phyloP scores from a whole-genome alignment of 768 basidiomycete species.

The Naganishia vaughanmartiniae region DNA sequence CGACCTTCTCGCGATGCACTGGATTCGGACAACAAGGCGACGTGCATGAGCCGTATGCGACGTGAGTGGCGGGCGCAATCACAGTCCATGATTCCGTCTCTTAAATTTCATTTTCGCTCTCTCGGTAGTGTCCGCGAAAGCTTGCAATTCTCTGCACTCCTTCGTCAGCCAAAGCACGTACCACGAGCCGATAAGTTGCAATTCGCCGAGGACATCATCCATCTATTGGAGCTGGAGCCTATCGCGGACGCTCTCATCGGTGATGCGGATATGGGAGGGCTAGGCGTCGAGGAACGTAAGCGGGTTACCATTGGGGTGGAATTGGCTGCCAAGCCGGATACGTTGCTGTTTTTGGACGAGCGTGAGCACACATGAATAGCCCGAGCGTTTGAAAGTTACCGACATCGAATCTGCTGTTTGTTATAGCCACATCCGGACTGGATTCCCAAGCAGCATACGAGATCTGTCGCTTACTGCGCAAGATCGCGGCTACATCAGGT shows the following conservation, averaged over 20 bases:
- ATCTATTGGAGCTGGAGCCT: conserved; percentile 79
- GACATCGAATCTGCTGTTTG: conserved; percentile 21
- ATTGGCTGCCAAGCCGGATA: conserved; percentile 71
- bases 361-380: conserved; percentile 57
- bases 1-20: conserved; percentile 62
- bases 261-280: conserved; percentile 46
- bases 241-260: conserved; percentile 75
- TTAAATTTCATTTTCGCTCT: too few species aligned
- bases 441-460: conserved; percentile 80
- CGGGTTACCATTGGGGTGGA: conserved; percentile 84
- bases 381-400: not conserved
- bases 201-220: conserved; percentile 68
- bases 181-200: conserved; percentile 69
- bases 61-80: conserved; percentile 40
- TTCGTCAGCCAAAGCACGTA: conserved; percentile 70
- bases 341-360: conserved; percentile 72
- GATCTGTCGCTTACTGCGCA: conserved; percentile 65
- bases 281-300: conserved; percentile 68
- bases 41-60: conserved; percentile 68
- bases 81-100: too few species aligned
- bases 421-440: conserved; percentile 47
- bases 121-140: conserved; percentile 65
- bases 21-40: conserved; percentile 79
- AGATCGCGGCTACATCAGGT: conserved; percentile 67
- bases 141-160: conserved; percentile 70